Evolutionary conservation across 805 yeast species (phyloP).

Genomic region (Candida taoyuanica): DNA sequence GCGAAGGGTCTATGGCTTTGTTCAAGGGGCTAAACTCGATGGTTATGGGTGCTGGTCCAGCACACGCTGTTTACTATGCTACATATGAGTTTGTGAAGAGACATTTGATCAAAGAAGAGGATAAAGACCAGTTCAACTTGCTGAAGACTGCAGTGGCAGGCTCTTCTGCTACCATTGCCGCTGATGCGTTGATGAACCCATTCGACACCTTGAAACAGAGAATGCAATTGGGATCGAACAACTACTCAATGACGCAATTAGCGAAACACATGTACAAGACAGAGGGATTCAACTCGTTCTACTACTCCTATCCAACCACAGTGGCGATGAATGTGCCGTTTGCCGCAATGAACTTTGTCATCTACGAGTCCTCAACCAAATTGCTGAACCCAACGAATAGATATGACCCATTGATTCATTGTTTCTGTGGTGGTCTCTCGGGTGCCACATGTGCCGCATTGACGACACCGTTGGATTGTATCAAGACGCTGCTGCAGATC

Average conservation of each 20-base stretch:
- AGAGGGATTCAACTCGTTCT: slow-evolving; percentile 80
- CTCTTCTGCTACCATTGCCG: slow-evolving; percentile 84
- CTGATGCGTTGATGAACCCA: slow-evolving; percentile 96
- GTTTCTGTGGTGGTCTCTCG: slow-evolving; percentile 88
- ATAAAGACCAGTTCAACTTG: slow-evolving; percentile 53
- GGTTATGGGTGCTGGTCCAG: slow-evolving; percentile 97
- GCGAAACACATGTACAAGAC: slow-evolving; percentile 46
- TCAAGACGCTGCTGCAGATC: slow-evolving; percentile 88
- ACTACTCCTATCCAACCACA: slow-evolving; percentile 91
- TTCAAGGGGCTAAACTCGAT: slow-evolving; percentile 96
- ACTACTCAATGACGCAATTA: slow-evolving; percentile 27
- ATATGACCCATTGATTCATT: slow-evolving; percentile 88
- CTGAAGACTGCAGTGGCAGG: slow-evolving; percentile 84
- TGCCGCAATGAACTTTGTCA: slow-evolving; percentile 90
- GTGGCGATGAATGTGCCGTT: slow-evolving; percentile 88
- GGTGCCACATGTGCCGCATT: slow-evolving; percentile 95
- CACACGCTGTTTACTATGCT: slow-evolving; percentile 95
- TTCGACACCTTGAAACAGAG: slow-evolving; percentile 94
- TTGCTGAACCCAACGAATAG: slow-evolving; percentile 68
- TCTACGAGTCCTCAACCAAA: slow-evolving; percentile 81
- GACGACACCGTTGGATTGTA: slow-evolving; percentile 91
- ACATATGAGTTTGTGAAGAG: slow-evolving; percentile 74
- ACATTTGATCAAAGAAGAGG: slow-evolving; percentile 31
- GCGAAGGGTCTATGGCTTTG: slow-evolving; percentile 82
- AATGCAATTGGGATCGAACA: slow-evolving; percentile 58